Evolutionary conservation across 2,329 filamentous ascomycete genomes (phyloP).

Genomic region (Fusarium sp.): DNA sequence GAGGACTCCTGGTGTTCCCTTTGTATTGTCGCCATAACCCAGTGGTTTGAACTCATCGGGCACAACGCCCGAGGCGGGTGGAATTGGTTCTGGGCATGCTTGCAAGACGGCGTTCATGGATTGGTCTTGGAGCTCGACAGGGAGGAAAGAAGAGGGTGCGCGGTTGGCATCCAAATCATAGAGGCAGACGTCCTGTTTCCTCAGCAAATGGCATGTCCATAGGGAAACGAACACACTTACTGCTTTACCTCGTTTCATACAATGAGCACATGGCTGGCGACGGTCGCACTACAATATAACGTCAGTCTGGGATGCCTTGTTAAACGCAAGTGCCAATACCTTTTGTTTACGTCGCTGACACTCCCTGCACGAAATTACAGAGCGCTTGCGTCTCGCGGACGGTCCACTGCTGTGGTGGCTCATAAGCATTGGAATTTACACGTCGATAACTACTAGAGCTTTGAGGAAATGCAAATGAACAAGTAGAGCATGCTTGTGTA

Average conservation of each 20-base stretch:
- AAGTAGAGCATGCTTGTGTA: not conserved
- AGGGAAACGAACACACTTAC: not conserved
- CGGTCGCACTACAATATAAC: not conserved
- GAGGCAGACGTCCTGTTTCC: accelerated
- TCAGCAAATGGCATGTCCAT: not conserved
- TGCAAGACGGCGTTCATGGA: accelerated
- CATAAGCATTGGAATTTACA: not conserved
- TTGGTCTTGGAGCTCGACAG: not conserved
- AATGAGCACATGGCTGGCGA: not conserved
- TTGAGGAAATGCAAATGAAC: not conserved
- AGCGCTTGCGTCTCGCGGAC: not conserved
- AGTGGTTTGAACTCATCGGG: not conserved
- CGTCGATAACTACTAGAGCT: not conserved
- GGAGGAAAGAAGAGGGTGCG: not conserved
- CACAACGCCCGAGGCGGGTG: not conserved
- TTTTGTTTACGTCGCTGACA: not conserved
- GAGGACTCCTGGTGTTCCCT: not conserved
- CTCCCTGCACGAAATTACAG: not conserved
- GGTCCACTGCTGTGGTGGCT: not conserved
- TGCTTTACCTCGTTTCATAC: not conserved
- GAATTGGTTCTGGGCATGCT: not conserved
- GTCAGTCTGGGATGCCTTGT: not conserved
- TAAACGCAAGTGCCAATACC: not conserved
- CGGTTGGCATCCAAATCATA: not conserved
- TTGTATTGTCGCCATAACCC: not conserved